Evolutionary conservation across 176 grass and related monocot species (phyloP).

Genomic region (Oryza glumipatula): DNA sequence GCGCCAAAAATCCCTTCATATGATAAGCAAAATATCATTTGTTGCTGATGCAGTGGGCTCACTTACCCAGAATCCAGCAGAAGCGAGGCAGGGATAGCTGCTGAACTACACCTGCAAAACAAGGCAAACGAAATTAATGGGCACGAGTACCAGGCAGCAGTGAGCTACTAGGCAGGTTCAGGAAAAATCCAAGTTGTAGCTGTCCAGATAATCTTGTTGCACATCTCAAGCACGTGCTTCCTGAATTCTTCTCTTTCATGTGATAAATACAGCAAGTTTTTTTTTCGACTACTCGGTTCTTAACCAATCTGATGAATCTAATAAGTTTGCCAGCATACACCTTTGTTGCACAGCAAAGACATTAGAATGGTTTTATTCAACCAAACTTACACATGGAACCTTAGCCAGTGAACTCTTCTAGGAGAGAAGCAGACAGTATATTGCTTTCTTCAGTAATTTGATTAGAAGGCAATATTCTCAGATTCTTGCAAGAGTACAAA

Average conservation of each 20-base stretch:
- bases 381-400: background rate
- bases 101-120: background rate
- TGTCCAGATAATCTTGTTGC: slow-evolving; percentile 8
- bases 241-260: background rate
- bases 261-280: slow-evolving; percentile 18
- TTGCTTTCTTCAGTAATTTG: slow-evolving; percentile 40
- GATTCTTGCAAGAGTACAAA: slow-evolving; percentile 10
- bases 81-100: slow-evolving; percentile 34
- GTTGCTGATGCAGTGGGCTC: slow-evolving; percentile 58
- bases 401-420: background rate
- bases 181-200: slow-evolving; percentile 17
- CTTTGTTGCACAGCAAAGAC: background rate
- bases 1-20: too few relatives aligned
- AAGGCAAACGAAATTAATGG: background rate
- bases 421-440: background rate
- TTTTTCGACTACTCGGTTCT: background rate
- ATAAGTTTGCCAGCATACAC: background rate
- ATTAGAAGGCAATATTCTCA: slow-evolving; percentile 29
- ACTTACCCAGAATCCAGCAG: slow-evolving; percentile 54
- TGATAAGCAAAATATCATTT: background rate
- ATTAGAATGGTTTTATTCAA: background rate
- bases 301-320: background rate
- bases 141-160: background rate
- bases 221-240: slow-evolving; percentile 14
- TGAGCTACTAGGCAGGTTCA: background rate